Percentiles rank a stretch among this genome's conserved stretches.
Conservation (phyloP, 2,329 filamentous ascomycete genomes). For the Anisogramma anomala region DNA sequence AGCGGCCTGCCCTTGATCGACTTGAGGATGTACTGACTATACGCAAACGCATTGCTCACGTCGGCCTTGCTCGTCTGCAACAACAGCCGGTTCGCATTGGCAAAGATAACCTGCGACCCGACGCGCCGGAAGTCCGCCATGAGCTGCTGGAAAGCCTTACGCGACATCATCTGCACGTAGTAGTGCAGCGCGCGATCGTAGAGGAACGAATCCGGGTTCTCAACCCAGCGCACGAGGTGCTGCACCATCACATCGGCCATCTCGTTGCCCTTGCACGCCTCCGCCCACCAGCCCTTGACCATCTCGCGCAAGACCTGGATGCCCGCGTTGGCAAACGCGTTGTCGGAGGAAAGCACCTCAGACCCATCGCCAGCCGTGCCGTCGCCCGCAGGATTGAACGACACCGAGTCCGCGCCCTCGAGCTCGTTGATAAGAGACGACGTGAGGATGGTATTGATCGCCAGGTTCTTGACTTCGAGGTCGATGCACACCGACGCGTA, state of each 20-base stretch:
- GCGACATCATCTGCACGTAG: slow-evolving; percentile 97
- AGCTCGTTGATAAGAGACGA: slow-evolving; percentile 94
- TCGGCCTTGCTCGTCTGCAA: slow-evolving; percentile 94
- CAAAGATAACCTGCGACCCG: slow-evolving; percentile 91
- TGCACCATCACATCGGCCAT: slow-evolving; percentile 98
- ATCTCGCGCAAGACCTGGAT: slow-evolving; percentile 89
- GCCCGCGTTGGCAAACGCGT: slow-evolving; percentile 83
- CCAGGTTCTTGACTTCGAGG: slow-evolving; percentile 81
- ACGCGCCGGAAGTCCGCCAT: slow-evolving; percentile 95
- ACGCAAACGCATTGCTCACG: slow-evolving; percentile 91
- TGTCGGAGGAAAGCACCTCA: slow-evolving; percentile 70
- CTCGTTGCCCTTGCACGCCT: slow-evolving; percentile 76
- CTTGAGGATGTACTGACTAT: slow-evolving; percentile 95
- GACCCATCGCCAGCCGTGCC: slow-evolving; percentile 49
- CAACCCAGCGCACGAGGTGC: slow-evolving; percentile 94
- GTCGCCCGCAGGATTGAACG: slow-evolving; percentile 67
- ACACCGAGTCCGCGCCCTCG: slow-evolving; percentile 76
- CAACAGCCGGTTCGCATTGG: slow-evolving; percentile 75
- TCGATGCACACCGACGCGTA: slow-evolving; percentile 97
- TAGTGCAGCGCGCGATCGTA: slow-evolving; percentile 92
- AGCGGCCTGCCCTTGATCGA: slow-evolving; percentile 91
- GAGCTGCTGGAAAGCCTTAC: slow-evolving; percentile 91
- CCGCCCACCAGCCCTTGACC: slow-evolving; percentile 97
- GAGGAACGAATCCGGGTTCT: slow-evolving; percentile 83
- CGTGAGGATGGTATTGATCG: slow-evolving; percentile 95